phyloP scores from a whole-genome alignment of 768 basidiomycete species.

The Chlorophyllum brunneum region DNA sequence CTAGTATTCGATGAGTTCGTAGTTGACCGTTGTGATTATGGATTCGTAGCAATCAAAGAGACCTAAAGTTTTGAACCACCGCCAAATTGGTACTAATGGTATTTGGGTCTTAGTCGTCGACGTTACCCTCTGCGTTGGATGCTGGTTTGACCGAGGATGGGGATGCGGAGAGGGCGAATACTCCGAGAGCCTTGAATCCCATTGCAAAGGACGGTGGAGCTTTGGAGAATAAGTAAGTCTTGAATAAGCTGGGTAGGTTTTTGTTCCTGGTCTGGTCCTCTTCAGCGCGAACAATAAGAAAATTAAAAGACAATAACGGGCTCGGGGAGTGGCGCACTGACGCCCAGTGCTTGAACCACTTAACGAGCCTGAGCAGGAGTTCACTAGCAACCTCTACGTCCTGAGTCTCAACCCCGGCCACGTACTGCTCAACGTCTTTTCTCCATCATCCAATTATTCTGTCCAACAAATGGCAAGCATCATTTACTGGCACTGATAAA shows the following conservation, averaged over 20 bases:
- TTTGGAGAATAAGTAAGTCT: conserved; percentile 68
- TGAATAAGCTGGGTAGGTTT: conserved; percentile 67
- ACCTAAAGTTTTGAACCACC: conserved; percentile 64
- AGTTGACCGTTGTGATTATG: conserved; percentile 79
- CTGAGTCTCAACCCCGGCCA: conserved; percentile 51
- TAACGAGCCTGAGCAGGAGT: conserved; percentile 55
- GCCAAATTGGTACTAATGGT: conserved; percentile 47
- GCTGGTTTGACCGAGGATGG: not conserved
- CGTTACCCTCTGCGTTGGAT: not conserved
- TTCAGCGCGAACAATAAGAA: conserved; percentile 8
- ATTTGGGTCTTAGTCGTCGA: too few relatives aligned
- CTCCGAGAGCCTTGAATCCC: conserved; percentile 66
- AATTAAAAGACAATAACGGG: conserved; percentile 27
- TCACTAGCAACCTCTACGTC: conserved; percentile 47
- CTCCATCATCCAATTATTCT: conserved; percentile 53
- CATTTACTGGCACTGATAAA: too few relatives aligned
- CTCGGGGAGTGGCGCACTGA: conserved; percentile 63
- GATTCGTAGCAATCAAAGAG: conserved; percentile 81
- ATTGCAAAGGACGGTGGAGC: conserved; percentile 65
- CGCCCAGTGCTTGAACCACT: conserved; percentile 80
- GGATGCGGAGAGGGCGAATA: conserved; percentile 37
- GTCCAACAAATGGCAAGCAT: too few relatives aligned
- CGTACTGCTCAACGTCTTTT: conserved; percentile 57
- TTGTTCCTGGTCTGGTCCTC: conserved; percentile 52
- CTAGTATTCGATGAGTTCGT: conserved; percentile 82